Conservation (phyloP, 805 yeast species). For the Metschnikowia koreensis region DNA sequence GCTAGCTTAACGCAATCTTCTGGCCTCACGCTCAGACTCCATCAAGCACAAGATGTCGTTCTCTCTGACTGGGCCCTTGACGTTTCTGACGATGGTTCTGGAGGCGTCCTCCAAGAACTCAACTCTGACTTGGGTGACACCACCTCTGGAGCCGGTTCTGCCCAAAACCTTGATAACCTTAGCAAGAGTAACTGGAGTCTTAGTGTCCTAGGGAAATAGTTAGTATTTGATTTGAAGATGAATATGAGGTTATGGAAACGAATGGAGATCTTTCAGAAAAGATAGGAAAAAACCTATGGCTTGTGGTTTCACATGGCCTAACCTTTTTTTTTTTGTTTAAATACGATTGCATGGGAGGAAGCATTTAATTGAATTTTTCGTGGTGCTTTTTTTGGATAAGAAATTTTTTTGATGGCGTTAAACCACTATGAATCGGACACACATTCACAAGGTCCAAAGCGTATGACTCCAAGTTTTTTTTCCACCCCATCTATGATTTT, state of each 20-base stretch:
- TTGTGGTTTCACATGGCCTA: too few relatives aligned
- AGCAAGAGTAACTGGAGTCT: conserved; percentile 98
- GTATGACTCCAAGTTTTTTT: too few relatives aligned
- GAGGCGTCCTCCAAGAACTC: conserved; percentile 93
- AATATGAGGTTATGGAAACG: too few relatives aligned
- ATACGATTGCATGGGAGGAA: too few relatives aligned
- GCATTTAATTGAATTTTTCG: too few relatives aligned
- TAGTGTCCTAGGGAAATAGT: conserved; percentile 43
- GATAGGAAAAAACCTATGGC: too few relatives aligned
- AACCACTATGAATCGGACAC: too few relatives aligned
- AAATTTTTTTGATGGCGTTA: too few relatives aligned
- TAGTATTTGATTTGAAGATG: conserved; percentile 10
- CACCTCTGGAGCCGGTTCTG: conserved; percentile 99
- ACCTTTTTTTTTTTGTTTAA: too few relatives aligned
- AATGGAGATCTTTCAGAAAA: too few relatives aligned
- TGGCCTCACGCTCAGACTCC: conserved; percentile 99
- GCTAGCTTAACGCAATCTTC: conserved; percentile 73
- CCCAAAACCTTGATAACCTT: conserved; percentile 99
- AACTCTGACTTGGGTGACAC: conserved; percentile 98
- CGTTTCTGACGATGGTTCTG: conserved; percentile 96
- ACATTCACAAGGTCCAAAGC: too few relatives aligned
- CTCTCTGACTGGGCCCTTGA: conserved; percentile 96
- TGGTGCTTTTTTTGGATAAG: too few relatives aligned
- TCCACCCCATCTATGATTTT: background rate
- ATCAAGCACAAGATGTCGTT: conserved; percentile 97